Percentiles rank a stretch among this genome's conserved stretches.
Evolutionary conservation across 2,329 filamentous ascomycete genomes (phyloP).

Genomic region (Aspergillus fumigatiaffinis): DNA sequence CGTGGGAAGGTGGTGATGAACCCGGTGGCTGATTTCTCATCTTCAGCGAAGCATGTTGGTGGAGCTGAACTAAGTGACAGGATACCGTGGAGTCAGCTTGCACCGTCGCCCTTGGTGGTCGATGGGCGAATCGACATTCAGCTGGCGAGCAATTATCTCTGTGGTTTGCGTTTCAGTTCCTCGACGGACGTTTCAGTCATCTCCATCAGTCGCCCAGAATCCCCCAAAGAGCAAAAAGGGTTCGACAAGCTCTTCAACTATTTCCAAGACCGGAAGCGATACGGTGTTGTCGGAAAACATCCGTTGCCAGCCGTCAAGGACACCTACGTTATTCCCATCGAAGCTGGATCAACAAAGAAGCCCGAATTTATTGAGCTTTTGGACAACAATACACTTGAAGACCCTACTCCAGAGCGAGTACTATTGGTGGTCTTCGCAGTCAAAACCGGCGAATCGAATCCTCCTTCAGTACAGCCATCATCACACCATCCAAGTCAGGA

Average conservation of each 20-base stretch:
- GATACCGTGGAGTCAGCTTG: slow-evolving; percentile 69
- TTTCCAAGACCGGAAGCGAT: slow-evolving; percentile 75
- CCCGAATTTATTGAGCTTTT: slow-evolving; percentile 87
- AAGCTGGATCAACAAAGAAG: slow-evolving; percentile 62
- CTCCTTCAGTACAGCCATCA: slow-evolving; percentile 38
- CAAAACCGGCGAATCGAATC: slow-evolving; percentile 52
- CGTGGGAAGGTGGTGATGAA: slow-evolving; percentile 72
- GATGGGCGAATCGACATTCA: slow-evolving; percentile 71
- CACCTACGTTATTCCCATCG: slow-evolving; percentile 84
- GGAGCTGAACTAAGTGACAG: slow-evolving; percentile 71
- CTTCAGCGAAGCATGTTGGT: slow-evolving; percentile 76
- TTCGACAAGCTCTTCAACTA: slow-evolving; percentile 83
- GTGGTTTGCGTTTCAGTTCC: slow-evolving; percentile 74
- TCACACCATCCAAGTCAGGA: slow-evolving; percentile 37
- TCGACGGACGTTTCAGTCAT: slow-evolving; percentile 82
- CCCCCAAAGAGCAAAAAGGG: slow-evolving; percentile 53
- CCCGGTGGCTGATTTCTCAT: slow-evolving; percentile 69
- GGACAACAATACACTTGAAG: slow-evolving; percentile 76
- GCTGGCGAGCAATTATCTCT: slow-evolving; percentile 86
- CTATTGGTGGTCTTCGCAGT: slow-evolving; percentile 83
- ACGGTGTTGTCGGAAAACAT: slow-evolving; percentile 81
- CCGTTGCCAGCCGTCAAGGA: slow-evolving; percentile 74
- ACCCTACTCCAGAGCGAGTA: slow-evolving; percentile 67
- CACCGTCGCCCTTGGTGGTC: slow-evolving; percentile 63
- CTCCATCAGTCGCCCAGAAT: slow-evolving; percentile 61